Conservation (phyloP, 2,329 filamentous ascomycete genomes). For the Fusarium equiseti region DNA sequence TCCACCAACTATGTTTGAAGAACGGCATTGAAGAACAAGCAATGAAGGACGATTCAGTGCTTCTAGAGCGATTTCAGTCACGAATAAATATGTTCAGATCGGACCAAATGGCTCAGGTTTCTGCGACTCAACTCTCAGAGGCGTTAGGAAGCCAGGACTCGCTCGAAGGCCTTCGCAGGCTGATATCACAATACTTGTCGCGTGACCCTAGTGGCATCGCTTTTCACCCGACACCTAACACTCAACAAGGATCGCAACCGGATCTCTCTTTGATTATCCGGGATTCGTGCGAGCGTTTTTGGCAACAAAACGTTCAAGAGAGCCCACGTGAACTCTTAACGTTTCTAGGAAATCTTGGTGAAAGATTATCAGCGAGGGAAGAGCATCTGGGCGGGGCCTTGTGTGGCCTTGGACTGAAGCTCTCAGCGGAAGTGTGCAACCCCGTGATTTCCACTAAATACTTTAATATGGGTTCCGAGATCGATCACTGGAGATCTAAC, state of each 20-base stretch:
- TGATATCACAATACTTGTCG: conserved; percentile 48
- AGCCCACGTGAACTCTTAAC: conserved; percentile 45
- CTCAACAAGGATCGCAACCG: background rate
- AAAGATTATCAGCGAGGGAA: conserved; percentile 48
- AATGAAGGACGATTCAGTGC: conserved; percentile 46
- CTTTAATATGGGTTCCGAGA: conserved; percentile 41
- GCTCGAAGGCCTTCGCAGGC: conserved; percentile 48
- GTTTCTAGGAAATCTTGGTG: conserved; percentile 58
- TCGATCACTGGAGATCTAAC: conserved; percentile 24
- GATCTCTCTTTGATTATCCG: conserved; percentile 43
- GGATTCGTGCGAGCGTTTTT: conserved; percentile 40
- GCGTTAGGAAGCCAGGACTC: conserved; percentile 44
- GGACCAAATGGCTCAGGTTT: conserved; percentile 7
- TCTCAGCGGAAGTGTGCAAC: conserved; percentile 49
- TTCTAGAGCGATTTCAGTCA: conserved; percentile 55
- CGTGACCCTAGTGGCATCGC: conserved; percentile 34
- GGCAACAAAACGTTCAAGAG: conserved; percentile 16
- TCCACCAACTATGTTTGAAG: conserved; percentile 39
- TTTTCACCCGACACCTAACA: background rate
- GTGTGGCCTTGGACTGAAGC: conserved; percentile 47
- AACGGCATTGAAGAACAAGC: conserved; percentile 39
- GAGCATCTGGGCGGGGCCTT: conserved; percentile 47
- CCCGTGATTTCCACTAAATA: conserved; percentile 44
- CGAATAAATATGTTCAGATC: conserved; percentile 39
- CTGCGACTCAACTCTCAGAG: conserved; percentile 29